phyloP scores from a whole-genome alignment of 2,329 filamentous ascomycete genomes.

The Fusarium buharicum region DNA sequence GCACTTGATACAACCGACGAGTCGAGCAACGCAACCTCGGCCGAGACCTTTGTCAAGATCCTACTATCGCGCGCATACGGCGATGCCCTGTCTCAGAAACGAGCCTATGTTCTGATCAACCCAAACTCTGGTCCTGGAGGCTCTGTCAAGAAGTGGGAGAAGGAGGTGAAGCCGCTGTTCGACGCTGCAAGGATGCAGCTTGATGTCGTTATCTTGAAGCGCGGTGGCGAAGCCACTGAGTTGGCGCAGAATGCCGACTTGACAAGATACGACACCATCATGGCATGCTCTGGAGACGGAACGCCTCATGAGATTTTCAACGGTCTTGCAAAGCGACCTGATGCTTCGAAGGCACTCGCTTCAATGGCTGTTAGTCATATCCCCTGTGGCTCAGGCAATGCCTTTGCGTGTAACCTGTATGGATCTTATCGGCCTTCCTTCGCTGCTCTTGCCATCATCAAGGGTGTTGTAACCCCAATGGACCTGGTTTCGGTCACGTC shows the following conservation, averaged over 20 bases:
- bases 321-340: constrained; percentile 79
- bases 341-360: constrained; percentile 78
- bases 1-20: constrained; percentile 53
- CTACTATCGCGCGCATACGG: constrained; percentile 78
- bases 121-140: constrained; percentile 86
- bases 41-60: constrained; percentile 70
- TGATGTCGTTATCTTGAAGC: constrained; percentile 76
- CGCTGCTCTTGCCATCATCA: constrained; percentile 85
- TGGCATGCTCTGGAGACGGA: constrained; percentile 92
- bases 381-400: constrained; percentile 94
- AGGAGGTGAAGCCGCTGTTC: constrained; percentile 82
- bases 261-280: constrained; percentile 82
- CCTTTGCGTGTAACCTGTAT: constrained; percentile 88
- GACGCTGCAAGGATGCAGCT: constrained; percentile 81
- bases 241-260: constrained; percentile 81
- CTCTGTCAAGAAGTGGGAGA: constrained; percentile 77
- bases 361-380: constrained; percentile 86
- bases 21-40: constrained; percentile 49
- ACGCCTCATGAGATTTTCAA: constrained; percentile 95
- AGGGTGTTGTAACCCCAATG: constrained; percentile 83
- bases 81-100: constrained; percentile 73
- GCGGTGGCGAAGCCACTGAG: constrained; percentile 80
- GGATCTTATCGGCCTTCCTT: constrained; percentile 80
- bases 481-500: constrained; percentile 92
- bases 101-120: constrained; percentile 90